Conservation (phyloP, 2,329 filamentous ascomycete species). For the Septoria linicola region DNA sequence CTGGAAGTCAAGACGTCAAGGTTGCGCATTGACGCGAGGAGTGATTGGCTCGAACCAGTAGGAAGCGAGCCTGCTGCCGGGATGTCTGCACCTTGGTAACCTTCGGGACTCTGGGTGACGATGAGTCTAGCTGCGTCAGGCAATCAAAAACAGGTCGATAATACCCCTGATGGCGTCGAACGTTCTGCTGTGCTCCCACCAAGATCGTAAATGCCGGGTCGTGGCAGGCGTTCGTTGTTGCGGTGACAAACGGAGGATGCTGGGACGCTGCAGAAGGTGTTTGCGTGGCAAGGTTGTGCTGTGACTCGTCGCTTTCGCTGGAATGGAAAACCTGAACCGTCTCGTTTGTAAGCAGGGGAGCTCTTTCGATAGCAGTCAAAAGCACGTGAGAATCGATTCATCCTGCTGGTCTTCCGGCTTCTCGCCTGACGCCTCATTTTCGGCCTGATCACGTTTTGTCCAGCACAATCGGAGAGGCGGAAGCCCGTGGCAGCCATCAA, state of each 20-base stretch:
- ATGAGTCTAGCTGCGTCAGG: constrained; percentile 13
- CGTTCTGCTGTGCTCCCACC: constrained; percentile 19
- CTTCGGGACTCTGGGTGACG: constrained; percentile 11
- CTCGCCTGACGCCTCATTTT: constrained; percentile 9
- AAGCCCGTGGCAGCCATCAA: constrained; percentile 3
- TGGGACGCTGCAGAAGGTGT: neutral
- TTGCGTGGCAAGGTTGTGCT: constrained; percentile 9
- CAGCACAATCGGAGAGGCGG: neutral
- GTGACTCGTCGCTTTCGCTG: constrained; percentile 10
- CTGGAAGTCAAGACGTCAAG: neutral
- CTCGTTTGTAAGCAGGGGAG: constrained; percentile 3
- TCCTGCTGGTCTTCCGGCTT: constrained; percentile 1
- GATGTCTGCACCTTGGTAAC: neutral
- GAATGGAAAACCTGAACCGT: constrained; percentile 9
- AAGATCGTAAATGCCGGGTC: constrained; percentile 3
- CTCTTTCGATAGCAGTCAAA: neutral
- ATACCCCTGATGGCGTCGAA: constrained; percentile 17
- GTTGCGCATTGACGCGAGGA: constrained; percentile 4
- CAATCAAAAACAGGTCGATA: constrained; percentile 2
- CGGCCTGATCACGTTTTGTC: neutral
- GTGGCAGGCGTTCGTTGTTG: constrained; percentile 4
- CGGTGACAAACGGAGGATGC: constrained; percentile 7
- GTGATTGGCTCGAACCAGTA: constrained; percentile 1
- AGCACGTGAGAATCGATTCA: neutral
- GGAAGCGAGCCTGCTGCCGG: constrained; percentile 1